Evolutionary conservation across 2,329 filamentous ascomycete genomes (phyloP).

Genomic region (Fusarium sp.): DNA sequence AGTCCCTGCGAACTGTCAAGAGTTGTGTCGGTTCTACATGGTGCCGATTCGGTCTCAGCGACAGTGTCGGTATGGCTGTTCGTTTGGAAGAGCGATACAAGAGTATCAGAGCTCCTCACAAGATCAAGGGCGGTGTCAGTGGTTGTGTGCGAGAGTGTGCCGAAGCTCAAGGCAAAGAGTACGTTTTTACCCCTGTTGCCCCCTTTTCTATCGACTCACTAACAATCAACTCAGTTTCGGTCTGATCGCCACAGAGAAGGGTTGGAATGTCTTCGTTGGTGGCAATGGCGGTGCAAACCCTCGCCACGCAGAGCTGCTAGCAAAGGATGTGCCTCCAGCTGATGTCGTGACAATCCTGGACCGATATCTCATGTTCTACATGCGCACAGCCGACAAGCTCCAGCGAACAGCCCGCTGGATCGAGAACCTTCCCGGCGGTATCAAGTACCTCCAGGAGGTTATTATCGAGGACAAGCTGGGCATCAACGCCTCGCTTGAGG

Average conservation of each 20-base stretch:
- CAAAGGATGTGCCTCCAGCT: constrained; percentile 84
- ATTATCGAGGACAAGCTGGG: constrained; percentile 87
- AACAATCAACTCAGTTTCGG: constrained; percentile 70
- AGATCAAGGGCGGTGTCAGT: constrained; percentile 90
- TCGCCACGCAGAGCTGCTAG: constrained; percentile 82
- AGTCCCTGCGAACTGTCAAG: constrained; percentile 89
- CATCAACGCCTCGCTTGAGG: constrained; percentile 84
- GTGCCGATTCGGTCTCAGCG: constrained; percentile 89
- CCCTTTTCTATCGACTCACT: constrained; percentile 6
- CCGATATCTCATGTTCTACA: constrained; percentile 92
- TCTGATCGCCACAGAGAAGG: constrained; percentile 90
- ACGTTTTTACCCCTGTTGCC: constrained; percentile 47
- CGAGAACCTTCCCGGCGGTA: constrained; percentile 83
- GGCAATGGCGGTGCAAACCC: constrained; percentile 92
- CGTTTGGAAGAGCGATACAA: constrained; percentile 91
- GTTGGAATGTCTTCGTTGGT: constrained; percentile 91
- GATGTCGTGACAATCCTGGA: constrained; percentile 87
- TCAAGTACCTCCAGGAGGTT: constrained; percentile 84
- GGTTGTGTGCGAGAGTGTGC: constrained; percentile 94
- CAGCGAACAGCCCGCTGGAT: constrained; percentile 91
- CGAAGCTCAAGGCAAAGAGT: constrained; percentile 93
- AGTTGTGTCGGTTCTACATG: constrained; percentile 91
- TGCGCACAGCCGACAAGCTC: constrained; percentile 89
- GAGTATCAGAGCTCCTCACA: constrained; percentile 87
- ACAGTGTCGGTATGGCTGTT: constrained; percentile 91